A percentile compares a stretch with the other conserved stretches of the same genome.
These are phyloP conservation scores for Hura crepitans DNA, from an alignment of 441 rosid genomes.

Conservation along the genomic window DNA sequence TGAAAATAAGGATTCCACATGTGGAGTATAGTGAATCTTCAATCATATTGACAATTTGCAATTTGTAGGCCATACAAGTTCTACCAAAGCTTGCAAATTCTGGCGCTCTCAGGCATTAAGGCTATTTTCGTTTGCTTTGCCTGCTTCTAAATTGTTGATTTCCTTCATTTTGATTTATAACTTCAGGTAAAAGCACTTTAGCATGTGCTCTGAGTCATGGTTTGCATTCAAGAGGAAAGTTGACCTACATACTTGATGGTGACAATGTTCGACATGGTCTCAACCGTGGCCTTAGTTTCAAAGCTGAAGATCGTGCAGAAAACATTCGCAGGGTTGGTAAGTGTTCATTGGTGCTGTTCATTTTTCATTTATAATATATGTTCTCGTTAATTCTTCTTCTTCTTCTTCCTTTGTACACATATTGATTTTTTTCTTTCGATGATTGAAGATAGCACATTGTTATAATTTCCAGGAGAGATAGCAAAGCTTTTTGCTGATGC, in stretches of 20 bases:
- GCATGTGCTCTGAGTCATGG: constrained; percentile 72
- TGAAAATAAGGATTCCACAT: not conserved
- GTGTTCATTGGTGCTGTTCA: constrained; percentile 2
- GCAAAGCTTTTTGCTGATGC: constrained; percentile 81
- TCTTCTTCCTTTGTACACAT: not conserved
- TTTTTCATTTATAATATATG: not conserved
- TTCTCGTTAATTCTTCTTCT: not conserved
- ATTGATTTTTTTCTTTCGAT: constrained; percentile 1
- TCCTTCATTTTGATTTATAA: not conserved
- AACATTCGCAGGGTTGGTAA: constrained; percentile 86
- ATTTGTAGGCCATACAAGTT: not conserved
- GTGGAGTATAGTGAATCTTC: not conserved
- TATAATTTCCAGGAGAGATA: constrained; percentile 59
- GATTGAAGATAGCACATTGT: not conserved
- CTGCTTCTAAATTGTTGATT: not conserved
- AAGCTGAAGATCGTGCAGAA: constrained; percentile 77
- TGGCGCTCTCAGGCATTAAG: not conserved
- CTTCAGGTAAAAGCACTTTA: constrained; percentile 73
- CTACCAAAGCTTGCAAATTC: not conserved
- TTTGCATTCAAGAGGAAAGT: constrained; percentile 56
- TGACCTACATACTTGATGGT: constrained; percentile 77
- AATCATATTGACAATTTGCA: not conserved
- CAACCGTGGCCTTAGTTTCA: constrained; percentile 76
- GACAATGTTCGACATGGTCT: constrained; percentile 86
- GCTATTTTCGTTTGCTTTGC: not conserved